Percentiles rank a stretch among this genome's conserved stretches.
These are phyloP conservation scores for Tolypocladium album DNA, from an alignment of 2,329 filamentous ascomycete species.

Conservation along the genomic window DNA sequence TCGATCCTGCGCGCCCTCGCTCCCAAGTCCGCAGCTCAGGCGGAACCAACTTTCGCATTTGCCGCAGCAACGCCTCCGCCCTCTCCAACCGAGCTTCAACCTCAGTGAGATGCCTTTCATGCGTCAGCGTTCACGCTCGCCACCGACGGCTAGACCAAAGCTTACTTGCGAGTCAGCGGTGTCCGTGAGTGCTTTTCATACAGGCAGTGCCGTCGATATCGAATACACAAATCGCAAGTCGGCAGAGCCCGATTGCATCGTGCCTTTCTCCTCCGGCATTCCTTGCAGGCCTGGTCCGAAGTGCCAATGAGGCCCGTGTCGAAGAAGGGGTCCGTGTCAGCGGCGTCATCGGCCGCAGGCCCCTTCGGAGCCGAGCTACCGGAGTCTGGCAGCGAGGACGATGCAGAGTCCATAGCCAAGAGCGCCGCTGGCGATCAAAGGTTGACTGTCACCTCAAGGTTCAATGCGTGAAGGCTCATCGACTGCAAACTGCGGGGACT, in stretches of 20 bases:
- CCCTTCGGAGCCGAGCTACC: not conserved
- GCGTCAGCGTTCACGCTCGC: not conserved
- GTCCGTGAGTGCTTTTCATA: slow-evolving; percentile 38
- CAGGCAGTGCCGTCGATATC: slow-evolving; percentile 32
- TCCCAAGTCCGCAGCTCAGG: slow-evolving; percentile 12
- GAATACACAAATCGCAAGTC: slow-evolving; percentile 27
- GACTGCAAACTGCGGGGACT: not conserved
- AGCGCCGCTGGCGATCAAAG: not conserved
- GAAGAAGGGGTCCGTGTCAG: slow-evolving; percentile 3
- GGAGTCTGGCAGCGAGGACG: not conserved
- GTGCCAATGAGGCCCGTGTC: slow-evolving; percentile 9
- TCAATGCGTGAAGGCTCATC: not conserved
- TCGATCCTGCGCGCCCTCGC: not conserved
- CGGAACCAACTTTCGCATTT: slow-evolving; percentile 17
- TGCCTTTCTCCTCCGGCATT: slow-evolving; percentile 28
- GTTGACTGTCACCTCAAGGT: not conserved
- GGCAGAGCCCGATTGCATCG: slow-evolving; percentile 26
- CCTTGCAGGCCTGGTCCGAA: slow-evolving; percentile 27
- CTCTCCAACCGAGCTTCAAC: slow-evolving; percentile 29
- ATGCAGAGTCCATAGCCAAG: not conserved
- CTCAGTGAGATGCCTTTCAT: slow-evolving; percentile 26
- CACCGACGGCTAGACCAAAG: not conserved
- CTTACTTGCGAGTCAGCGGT: slow-evolving; percentile 33
- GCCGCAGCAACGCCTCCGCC: slow-evolving; percentile 18
- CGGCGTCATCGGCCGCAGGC: not conserved